phyloP scores from a whole-genome alignment of 2,329 filamentous ascomycete species.

The Cercospora berteroae region DNA sequence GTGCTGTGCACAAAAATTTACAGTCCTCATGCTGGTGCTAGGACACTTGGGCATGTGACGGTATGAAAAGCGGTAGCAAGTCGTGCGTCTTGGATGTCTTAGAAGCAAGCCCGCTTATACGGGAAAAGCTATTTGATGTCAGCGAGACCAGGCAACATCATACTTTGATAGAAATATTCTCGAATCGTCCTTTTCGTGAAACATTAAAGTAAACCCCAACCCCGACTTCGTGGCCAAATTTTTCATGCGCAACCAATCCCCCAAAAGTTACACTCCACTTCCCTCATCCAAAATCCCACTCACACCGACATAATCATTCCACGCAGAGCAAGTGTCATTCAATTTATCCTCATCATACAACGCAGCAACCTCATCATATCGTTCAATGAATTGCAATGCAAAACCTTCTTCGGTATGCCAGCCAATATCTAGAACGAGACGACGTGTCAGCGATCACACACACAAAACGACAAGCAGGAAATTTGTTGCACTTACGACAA shows the following conservation, averaged over 20 bases:
- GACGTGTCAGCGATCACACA: neutral
- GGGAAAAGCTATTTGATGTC: neutral
- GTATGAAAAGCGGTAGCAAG: too few relatives aligned
- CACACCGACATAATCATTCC: neutral
- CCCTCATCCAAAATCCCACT: neutral
- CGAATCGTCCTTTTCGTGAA: neutral
- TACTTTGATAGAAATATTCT: neutral
- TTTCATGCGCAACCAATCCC: neutral
- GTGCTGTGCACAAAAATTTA: too few relatives aligned
- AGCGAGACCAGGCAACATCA: neutral
- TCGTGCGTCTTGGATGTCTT: neutral
- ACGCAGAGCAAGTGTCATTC: slow-evolving; percentile 3
- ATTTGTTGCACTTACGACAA: slow-evolving; percentile 20
- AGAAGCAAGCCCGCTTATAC: neutral
- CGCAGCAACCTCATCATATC: slow-evolving; percentile 20
- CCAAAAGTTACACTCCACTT: neutral
- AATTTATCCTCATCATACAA: slow-evolving; percentile 13
- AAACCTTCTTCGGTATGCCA: slow-evolving; percentile 37
- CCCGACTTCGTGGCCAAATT: neutral
- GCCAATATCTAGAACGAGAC: slow-evolving; percentile 26
- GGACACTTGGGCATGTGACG: too few relatives aligned
- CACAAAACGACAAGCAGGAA: neutral
- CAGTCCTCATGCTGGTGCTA: too few relatives aligned
- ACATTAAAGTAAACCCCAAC: neutral
- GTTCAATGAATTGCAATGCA: slow-evolving; percentile 32